Percentiles rank a stretch among this genome's conserved stretches.
These are phyloP conservation scores for Tetrapisispora pingtungensis DNA, from an alignment of 805 yeast species.

Conservation along the genomic window DNA sequence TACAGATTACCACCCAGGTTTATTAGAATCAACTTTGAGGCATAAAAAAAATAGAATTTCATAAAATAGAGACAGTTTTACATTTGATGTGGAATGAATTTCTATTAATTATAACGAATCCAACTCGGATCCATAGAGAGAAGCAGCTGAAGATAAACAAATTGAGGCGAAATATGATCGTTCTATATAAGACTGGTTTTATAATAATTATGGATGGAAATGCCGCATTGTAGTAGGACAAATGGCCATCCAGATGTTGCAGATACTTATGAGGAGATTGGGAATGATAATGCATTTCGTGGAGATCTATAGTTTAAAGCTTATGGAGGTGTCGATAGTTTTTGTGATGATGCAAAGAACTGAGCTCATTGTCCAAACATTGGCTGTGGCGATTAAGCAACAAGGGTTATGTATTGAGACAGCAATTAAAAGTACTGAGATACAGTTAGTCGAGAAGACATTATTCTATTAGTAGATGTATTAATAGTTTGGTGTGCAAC, in stretches of 20 bases:
- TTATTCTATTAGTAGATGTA: too few species aligned
- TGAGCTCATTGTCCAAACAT: too few species aligned
- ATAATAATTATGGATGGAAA: conserved; percentile 6
- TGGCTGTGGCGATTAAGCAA: too few species aligned
- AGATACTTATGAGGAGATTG: conserved; percentile 6
- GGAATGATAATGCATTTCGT: conserved; percentile 5
- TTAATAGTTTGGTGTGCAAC: too few species aligned
- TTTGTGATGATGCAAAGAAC: conserved; percentile 9
- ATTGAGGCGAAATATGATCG: not conserved
- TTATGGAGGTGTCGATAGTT: conserved; percentile 10
- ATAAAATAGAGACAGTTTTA: not conserved
- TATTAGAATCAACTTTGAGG: not conserved
- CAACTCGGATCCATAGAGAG: conserved; percentile 1
- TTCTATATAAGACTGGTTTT: not conserved
- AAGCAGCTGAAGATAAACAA: conserved; percentile 2
- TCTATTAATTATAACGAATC: conserved; percentile 3
- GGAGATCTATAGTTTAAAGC: conserved; percentile 9
- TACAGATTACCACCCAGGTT: not conserved
- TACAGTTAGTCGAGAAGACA: too few species aligned
- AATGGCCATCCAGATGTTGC: conserved; percentile 1
- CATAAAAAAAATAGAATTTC: not conserved
- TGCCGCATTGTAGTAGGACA: conserved; percentile 4
- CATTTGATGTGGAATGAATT: conserved; percentile 4
- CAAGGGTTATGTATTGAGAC: too few species aligned
- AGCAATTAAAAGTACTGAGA: too few species aligned